A percentile compares a stretch with the other conserved stretches of the same genome.
These are phyloP conservation scores for Cladophialophora chaetospira DNA, from an alignment of 2,329 filamentous ascomycete species.

Conservation along the genomic window DNA sequence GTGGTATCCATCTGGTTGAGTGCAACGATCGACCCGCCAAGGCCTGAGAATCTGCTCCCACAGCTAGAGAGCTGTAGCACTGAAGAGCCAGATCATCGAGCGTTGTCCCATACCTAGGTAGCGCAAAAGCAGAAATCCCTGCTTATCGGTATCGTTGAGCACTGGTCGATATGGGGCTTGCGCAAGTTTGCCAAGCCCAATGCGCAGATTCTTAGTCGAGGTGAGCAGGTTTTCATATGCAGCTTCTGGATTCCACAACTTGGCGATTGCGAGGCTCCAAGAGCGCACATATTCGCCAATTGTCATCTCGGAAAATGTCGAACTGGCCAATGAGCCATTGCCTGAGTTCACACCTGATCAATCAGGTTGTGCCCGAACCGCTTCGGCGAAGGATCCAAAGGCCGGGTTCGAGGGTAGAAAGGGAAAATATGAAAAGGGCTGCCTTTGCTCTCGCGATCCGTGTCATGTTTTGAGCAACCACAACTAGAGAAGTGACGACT, in stretches of 20 bases:
- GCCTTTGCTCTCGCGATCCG: too few relatives aligned
- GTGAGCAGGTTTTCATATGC: conserved; percentile 26
- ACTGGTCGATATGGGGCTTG: neutral
- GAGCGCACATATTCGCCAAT: neutral
- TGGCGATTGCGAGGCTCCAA: neutral
- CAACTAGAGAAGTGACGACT: too few relatives aligned
- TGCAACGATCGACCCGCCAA: neutral
- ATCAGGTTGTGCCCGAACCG: too few relatives aligned
- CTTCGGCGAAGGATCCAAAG: too few relatives aligned
- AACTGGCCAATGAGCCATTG: neutral
- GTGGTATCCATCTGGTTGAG: neutral
- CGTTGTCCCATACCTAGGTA: neutral
- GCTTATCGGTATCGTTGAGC: neutral
- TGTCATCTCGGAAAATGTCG: neutral
- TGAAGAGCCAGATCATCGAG: neutral
- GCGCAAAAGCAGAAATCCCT: neutral
- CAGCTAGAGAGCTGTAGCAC: neutral
- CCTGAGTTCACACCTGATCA: too few relatives aligned
- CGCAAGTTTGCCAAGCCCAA: conserved; percentile 19
- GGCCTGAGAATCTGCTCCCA: neutral
- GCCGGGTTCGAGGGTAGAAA: too few relatives aligned
- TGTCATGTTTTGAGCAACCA: too few relatives aligned
- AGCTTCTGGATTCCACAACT: neutral
- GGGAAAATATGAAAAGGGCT: too few relatives aligned
- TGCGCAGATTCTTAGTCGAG: conserved; percentile 23